Evolutionary conservation across 768 basidiomycete species (phyloP).

Genomic region (Fistulinella prunicolor): DNA sequence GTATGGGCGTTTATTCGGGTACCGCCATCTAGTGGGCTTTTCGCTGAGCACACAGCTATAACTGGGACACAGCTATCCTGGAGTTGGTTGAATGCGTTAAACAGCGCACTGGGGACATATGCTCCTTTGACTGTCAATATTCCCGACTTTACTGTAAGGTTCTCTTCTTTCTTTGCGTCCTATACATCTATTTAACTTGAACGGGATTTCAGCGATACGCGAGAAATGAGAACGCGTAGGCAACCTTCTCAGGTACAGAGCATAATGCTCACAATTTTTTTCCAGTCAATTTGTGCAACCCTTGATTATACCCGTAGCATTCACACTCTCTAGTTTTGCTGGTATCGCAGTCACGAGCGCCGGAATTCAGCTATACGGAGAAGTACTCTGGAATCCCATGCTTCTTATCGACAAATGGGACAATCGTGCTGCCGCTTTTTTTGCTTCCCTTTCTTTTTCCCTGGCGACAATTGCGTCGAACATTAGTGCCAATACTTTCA

Average conservation of each 20-base stretch:
- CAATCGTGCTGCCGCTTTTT: slow-evolving; percentile 84
- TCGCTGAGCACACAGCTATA: slow-evolving; percentile 48
- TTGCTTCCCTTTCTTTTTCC: slow-evolving; percentile 68
- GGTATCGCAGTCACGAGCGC: slow-evolving; percentile 82
- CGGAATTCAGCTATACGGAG: slow-evolving; percentile 67
- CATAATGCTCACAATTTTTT: slow-evolving; percentile 1
- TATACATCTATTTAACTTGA: not conserved
- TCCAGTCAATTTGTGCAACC: slow-evolving; percentile 70
- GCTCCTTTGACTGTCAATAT: slow-evolving; percentile 76
- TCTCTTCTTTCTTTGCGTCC: not conserved
- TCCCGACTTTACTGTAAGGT: slow-evolving; percentile 70
- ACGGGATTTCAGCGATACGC: slow-evolving; percentile 57
- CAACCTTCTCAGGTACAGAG: not conserved
- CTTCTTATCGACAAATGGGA: slow-evolving; percentile 77
- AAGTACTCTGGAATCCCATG: slow-evolving; percentile 72
- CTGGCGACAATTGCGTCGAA: slow-evolving; percentile 71
- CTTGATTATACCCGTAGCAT: slow-evolving; percentile 73
- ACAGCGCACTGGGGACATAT: slow-evolving; percentile 74
- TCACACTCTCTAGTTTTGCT: slow-evolving; percentile 73
- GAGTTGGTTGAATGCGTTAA: slow-evolving; percentile 77
- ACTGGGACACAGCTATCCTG: slow-evolving; percentile 58
- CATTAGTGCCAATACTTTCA: slow-evolving; percentile 74
- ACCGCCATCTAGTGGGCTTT: slow-evolving; percentile 59
- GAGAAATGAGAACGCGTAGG: slow-evolving; percentile 60
- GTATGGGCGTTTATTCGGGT: slow-evolving; percentile 76